A percentile compares a stretch with the other conserved stretches of the same genome.
Conservation (phyloP, 345 rosid species). For the Pseudoturritis turrita region DNA sequence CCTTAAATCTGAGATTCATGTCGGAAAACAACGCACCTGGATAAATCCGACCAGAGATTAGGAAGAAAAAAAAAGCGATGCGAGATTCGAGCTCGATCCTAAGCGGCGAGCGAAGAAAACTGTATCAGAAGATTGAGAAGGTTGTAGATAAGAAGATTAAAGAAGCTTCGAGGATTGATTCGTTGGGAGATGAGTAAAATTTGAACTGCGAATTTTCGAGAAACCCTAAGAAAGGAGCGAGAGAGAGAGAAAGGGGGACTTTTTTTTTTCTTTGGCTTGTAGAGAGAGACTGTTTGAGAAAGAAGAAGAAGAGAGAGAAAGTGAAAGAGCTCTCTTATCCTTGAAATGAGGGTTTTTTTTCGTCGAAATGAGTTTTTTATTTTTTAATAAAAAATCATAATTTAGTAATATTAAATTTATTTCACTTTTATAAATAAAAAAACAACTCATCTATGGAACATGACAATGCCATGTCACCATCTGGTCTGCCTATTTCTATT, state of each 20-base stretch:
- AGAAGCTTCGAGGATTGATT: slow-evolving; percentile 28
- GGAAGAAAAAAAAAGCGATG: neutral
- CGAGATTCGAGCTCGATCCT: slow-evolving; percentile 34
- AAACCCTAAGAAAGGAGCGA: slow-evolving; percentile 50
- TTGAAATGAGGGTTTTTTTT: slow-evolving; percentile 46
- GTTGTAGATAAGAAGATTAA: slow-evolving; percentile 21
- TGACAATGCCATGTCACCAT: slow-evolving; percentile 49
- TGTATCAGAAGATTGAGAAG: slow-evolving; percentile 33
- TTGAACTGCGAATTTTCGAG: slow-evolving; percentile 48
- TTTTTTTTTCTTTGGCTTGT: slow-evolving; percentile 33
- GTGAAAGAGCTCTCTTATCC: slow-evolving; percentile 38
- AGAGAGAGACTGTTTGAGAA: slow-evolving; percentile 34
- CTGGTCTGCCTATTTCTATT: slow-evolving; percentile 26
- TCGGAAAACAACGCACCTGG: slow-evolving; percentile 25
- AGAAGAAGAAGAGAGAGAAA: slow-evolving; percentile 28
- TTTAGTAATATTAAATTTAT: neutral
- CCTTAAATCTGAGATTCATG: slow-evolving; percentile 23
- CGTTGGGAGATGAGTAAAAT: slow-evolving; percentile 32
- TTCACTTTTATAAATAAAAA: neutral
- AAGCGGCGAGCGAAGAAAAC: slow-evolving; percentile 41
- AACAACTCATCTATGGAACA: slow-evolving; percentile 34
- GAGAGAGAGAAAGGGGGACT: slow-evolving; percentile 30
- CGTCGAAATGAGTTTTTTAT: slow-evolving; percentile 40
- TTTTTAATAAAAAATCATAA: slow-evolving; percentile 3
- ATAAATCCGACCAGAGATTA: slow-evolving; percentile 15